These are phyloP conservation scores for Amyloporia xantha DNA, from an alignment of 768 basidiomycete genomes.

Conservation along the genomic window DNA sequence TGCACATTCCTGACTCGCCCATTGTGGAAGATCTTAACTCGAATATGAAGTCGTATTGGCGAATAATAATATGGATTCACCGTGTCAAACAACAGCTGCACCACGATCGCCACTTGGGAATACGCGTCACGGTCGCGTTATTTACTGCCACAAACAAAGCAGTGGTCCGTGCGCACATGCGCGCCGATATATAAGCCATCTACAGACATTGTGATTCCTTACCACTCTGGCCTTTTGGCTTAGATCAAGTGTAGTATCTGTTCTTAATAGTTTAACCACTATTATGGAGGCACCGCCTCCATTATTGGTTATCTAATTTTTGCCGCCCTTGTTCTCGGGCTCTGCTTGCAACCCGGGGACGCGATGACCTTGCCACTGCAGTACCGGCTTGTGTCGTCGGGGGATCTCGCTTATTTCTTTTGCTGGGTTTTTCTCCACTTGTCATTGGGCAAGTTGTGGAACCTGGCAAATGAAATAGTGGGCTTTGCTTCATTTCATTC, in stretches of 20 bases:
- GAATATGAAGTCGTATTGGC: too few relatives aligned
- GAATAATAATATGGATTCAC: too few relatives aligned
- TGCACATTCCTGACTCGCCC: too few relatives aligned
- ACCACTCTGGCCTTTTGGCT: constrained; percentile 62
- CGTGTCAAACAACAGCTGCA: too few relatives aligned
- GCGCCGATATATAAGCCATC: constrained; percentile 1
- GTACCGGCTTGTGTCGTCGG: constrained; percentile 24
- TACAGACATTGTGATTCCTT: constrained; percentile 15
- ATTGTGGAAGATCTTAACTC: too few relatives aligned
- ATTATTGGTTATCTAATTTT: constrained; percentile 28
- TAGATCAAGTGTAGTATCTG: constrained; percentile 78
- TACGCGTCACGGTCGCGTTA: too few relatives aligned
- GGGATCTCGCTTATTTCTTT: constrained; percentile 18
- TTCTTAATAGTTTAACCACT: constrained; percentile 51
- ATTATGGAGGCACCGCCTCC: constrained; percentile 31
- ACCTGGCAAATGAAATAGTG: constrained; percentile 6
- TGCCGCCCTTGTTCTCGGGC: constrained; percentile 18
- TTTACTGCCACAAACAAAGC: neutral
- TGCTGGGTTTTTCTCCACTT: constrained; percentile 6
- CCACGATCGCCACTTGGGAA: too few relatives aligned
- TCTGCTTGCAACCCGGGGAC: constrained; percentile 23
- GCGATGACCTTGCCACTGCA: constrained; percentile 25
- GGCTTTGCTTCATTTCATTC: neutral
- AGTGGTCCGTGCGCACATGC: constrained; percentile 7
- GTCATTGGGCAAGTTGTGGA: constrained; percentile 8